Conservation (phyloP, 129 eudicot genomes). For the Arctium lappa region DNA sequence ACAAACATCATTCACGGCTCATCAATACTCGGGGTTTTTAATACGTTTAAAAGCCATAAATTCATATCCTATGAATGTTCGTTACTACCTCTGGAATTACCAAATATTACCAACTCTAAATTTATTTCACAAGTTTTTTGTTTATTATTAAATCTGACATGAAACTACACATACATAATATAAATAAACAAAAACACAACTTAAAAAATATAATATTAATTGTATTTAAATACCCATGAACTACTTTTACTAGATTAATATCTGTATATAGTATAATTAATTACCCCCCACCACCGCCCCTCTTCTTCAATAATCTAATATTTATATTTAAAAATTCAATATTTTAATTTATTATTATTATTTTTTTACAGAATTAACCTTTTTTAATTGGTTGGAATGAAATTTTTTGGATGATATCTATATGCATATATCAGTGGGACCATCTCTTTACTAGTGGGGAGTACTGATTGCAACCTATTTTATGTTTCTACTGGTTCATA, state of each 20-base stretch:
- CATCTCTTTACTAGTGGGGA: not conserved
- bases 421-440: not conserved
- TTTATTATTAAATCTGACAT: not conserved
- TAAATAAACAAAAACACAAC: not conserved
- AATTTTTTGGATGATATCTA: not conserved
- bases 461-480: not conserved
- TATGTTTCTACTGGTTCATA: not conserved
- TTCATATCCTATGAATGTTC: not conserved
- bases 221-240: not conserved
- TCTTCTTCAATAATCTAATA: not conserved
- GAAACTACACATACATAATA: not conserved
- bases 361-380: not conserved
- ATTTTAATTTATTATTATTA: no score
- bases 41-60: not conserved
- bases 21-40: not conserved
- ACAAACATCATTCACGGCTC: not conserved
- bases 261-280: not conserved
- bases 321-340: not conserved
- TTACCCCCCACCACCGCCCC: constrained; percentile 14
- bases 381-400: not conserved
- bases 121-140: not conserved
- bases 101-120: not conserved
- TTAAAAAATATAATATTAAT: not conserved
- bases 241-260: constrained; percentile 7
- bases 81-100: not conserved